Base-by-base conservation (phyloP, 1,284 basidiomycete genomes). In the Ganoderma sinense region DNA sequence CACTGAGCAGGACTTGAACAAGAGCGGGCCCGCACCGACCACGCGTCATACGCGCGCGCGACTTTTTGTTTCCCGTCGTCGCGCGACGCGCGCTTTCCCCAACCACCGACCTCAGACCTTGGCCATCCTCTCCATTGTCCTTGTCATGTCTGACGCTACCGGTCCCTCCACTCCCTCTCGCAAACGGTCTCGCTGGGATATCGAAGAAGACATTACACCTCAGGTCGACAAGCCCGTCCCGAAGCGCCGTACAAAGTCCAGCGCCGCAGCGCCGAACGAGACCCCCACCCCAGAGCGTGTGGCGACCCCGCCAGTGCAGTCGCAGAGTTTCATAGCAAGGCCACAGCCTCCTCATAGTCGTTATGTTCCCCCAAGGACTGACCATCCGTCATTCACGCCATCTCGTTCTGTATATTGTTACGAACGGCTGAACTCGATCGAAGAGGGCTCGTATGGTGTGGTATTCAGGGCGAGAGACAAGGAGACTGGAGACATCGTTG, bases 391-490 rank as follows among this genome's bases (percentile, higher is more conserved):
- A 0, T 88, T 97, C 45, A 80, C 87, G 41, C 89, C 95, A 0
- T 97, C 97, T 48, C 91, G 97, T 26, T 97, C 95, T 3, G 97
- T 98, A 4, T 97, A 96, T 82, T 91, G 87, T 77, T 98, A 97
- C 80, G 96, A 98, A 77, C 86, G 95, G 16, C 86, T 99, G 48
- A 99, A 99, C 81, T 96, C 98, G 76, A 99, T 99, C 77, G 98
- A 99, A 82, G 98, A 99, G 83, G 98, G 98, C 1, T 97, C 97
- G 0, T 99, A 99, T 78, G 98, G 98, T 20, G 91, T 99, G 56
- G 98, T 99, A 16, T 99, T 97, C 76, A 92, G 98, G 26, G 98
- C 98, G 8, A 87, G 91, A 72, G 97, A 98, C 82, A 97, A 96
- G 79, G 88, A 94, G 77, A 97, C 97, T 0, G 95, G 96, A 8